Evolutionary conservation across 108 stramenopile species (phyloP).

Genomic region (Epithemia pelagica): DNA sequence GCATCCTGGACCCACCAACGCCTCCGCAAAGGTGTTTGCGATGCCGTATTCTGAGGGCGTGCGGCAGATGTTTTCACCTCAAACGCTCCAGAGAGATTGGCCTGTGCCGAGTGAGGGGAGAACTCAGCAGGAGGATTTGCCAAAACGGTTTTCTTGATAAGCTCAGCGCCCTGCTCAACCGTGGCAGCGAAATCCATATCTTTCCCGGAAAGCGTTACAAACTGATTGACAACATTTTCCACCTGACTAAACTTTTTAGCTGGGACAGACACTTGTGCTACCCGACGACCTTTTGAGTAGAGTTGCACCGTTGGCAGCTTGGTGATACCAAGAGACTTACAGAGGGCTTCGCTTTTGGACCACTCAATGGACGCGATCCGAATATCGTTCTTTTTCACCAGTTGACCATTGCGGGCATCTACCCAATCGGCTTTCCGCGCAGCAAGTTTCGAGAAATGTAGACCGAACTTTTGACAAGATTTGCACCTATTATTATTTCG

Average conservation of each 20-base stretch:
- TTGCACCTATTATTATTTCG: conserved; percentile 65
- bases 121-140: too few relatives aligned
- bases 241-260: conserved; percentile 1
- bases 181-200: neutral
- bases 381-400: conserved; percentile 26
- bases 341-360: conserved; percentile 33
- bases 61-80: neutral
- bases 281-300: conserved; percentile 15
- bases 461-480: conserved; percentile 51
- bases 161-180: neutral
- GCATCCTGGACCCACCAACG: neutral
- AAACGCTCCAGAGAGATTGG: too few relatives aligned
- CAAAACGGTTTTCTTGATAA: too few relatives aligned
- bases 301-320: conserved; percentile 56
- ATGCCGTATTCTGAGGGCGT: neutral
- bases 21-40: neutral
- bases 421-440: conserved; percentile 31
- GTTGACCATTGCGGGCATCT: conserved; percentile 8
- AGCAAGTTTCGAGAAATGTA: conserved; percentile 35
- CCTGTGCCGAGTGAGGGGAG: too few relatives aligned
- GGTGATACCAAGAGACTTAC: conserved; percentile 48
- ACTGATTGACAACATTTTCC: neutral
- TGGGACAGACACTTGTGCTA: neutral
- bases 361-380: conserved; percentile 64
- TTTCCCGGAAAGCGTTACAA: neutral